Base-by-base conservation (phyloP, 1,284 basidiomycete species). In the Tilletia walkeri region DNA sequence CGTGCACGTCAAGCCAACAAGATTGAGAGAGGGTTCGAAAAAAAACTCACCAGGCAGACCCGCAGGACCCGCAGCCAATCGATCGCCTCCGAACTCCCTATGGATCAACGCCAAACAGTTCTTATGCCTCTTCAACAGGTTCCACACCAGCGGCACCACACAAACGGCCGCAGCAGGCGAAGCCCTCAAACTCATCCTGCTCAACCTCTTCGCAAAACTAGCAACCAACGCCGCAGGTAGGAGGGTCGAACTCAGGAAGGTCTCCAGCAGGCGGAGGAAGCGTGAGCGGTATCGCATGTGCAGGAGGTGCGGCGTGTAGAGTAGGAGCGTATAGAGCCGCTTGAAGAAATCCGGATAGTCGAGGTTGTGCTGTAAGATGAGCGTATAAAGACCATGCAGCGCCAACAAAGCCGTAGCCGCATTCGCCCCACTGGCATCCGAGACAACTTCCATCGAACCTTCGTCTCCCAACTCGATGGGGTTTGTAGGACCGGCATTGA, bases 331-430 rank as follows among this genome's bases (percentile, higher is more conserved):
- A 79, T 99, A 99, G 2, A 99, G 87, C n/a, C 91, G 89, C 3
- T 90, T 91, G 86, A 97, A 99, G 85, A 99, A 98, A 9, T 90
- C 90, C 3, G 96, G 95, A 81, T 96, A 98, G 82, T 98, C 95
- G 41, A 99, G 87, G 80, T 98, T 97, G 84, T 97, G 95, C 69
- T 93, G 89, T 67, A 89, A 91, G 85, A 99, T 97, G 73, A 99
- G 87, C 5, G 91, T 89, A 82, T 94, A 99, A 66, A 99, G 85
- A 0, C 92, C 91, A 80, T 98, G 98, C 76, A 99, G 87, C 3
- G 93, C 94, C 56, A 98, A 86, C 69, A 99, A 87, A 2, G 93
- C 94, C n/a, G 92, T 88, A 0, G 90, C 88, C 3, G 59, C 59
- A 41, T 63, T 63, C 30, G 36, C 34, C 1, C 93, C 94, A 36